phyloP scores from a whole-genome alignment of 768 basidiomycete species.

The Suillus occidentalis region DNA sequence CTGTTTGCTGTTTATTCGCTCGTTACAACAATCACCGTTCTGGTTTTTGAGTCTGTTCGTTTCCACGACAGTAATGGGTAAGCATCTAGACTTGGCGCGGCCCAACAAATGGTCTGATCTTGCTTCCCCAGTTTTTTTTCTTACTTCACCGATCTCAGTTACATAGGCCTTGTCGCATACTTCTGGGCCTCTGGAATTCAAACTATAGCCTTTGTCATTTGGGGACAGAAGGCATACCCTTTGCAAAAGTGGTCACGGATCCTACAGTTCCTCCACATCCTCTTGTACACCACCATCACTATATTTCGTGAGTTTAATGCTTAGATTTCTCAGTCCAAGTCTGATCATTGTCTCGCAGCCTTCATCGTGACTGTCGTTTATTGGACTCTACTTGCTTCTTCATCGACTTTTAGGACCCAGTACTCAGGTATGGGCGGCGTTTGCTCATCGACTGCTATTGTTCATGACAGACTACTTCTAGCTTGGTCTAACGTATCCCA shows the following conservation, averaged over 20 bases:
- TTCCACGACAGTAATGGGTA: conserved; percentile 29
- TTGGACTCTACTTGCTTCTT: conserved; percentile 53
- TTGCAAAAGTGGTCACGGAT: conserved; percentile 58
- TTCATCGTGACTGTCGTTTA: conserved; percentile 63
- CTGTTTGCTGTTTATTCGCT: conserved; percentile 53
- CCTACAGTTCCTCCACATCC: conserved; percentile 56
- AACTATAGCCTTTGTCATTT: conserved; percentile 42
- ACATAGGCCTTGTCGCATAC: conserved; percentile 62
- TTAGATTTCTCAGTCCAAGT: background rate
- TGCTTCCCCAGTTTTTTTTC: conserved; percentile 48
- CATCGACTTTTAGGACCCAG: conserved; percentile 39
- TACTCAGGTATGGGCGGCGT: conserved; percentile 37
- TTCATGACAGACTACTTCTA: conserved; percentile 20
- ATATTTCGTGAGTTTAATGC: conserved; percentile 53
- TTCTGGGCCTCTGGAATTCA: conserved; percentile 60
- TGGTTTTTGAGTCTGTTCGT: conserved; percentile 29
- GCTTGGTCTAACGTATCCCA: conserved; percentile 61
- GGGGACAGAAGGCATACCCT: conserved; percentile 43
- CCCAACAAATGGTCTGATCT: background rate
- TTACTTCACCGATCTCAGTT: conserved; percentile 66
- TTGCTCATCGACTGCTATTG: background rate
- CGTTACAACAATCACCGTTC: conserved; percentile 37
- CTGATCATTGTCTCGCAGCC: conserved; percentile 37
- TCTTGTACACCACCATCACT: conserved; percentile 49
- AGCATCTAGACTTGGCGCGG: conserved; percentile 16